These are phyloP conservation scores for Peronospora belbahrii DNA, from an alignment of 352 stramenopile genomes.

Conservation along the genomic window DNA sequence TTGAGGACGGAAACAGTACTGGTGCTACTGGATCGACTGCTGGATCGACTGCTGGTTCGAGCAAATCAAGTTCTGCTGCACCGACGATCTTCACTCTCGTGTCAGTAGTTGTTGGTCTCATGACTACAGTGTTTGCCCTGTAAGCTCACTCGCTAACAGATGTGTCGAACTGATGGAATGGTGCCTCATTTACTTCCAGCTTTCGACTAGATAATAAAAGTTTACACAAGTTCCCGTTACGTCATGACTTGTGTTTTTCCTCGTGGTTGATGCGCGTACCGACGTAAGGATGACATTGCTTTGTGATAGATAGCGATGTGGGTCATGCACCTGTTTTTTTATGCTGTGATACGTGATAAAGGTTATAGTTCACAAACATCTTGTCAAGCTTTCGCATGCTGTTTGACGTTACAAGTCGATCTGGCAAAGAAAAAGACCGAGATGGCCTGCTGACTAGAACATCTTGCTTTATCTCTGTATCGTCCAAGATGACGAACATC, in stretches of 20 bases:
- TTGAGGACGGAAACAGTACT: constrained; percentile 4
- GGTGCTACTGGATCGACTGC: not conserved
- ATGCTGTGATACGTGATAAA: not conserved
- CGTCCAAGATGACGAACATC: not conserved
- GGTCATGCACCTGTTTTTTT: too few relatives aligned
- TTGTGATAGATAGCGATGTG: not conserved
- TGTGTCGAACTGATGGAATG: constrained; percentile 8
- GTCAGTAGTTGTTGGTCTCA: constrained; percentile 14
- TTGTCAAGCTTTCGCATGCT: not conserved
- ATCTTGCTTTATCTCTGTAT: not conserved
- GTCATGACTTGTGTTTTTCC: not conserved
- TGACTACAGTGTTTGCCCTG: constrained; percentile 18
- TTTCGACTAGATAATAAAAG: constrained; percentile 26
- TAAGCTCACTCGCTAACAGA: constrained; percentile 18
- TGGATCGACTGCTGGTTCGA: constrained; percentile 6
- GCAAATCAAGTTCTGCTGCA: constrained; percentile 1
- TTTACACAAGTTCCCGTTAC: not conserved
- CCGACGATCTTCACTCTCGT: constrained; percentile 9
- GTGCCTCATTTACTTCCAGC: too few relatives aligned
- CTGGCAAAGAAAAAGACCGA: not conserved
- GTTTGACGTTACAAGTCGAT: too few relatives aligned
- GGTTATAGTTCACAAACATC: not conserved
- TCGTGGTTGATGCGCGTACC: not conserved
- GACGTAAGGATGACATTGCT: too few relatives aligned
- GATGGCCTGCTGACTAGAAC: not conserved